Evolutionary conservation across 805 yeast species (phyloP), one percentile per base, ranked within the genome.

Genomic region (Saccharomyces kudriavzevii): DNA sequence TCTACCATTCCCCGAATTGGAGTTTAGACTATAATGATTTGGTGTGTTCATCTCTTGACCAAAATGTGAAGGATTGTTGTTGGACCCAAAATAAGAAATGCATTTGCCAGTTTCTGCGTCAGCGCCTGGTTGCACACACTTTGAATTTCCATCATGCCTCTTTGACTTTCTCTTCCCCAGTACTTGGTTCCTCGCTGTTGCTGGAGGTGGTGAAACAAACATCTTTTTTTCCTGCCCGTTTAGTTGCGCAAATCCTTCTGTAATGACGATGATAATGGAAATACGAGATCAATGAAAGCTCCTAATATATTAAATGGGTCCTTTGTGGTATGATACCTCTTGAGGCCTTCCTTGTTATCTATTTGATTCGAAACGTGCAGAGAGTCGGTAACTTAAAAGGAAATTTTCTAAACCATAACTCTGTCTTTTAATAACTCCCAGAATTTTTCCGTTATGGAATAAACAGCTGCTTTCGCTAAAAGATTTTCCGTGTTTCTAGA

Each of bases 131-230:
- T 57, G 59, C 26, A 50, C 28, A n/a, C 14, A 47, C 27, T 50
- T 54, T 48, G 46, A 28, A 30, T 46, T 50, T 6, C 14, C 48
- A 20, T 48, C 43, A 35, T 13, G 22, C 47, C 45, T 49, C 31
- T 53, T 54, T 5, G 54, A 31, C 25, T 51, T 56, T 45, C 54
- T 57, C 54, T 55, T 58, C 13, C 57, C 58, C 40, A 61, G 48
- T n/a, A 55, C 60, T 30, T 59, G 63, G 17, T 59, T 55, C 4
- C 62, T 59, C 26, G 65, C 51, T n/a, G 61, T 60, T 8, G 69
- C 67, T 20, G 70, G 69, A 22, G 69, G 68, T 24, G 69, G 70
- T 25, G 69, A 65, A 40, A 66, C 69, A 54, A 66, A 66, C 70
- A 66, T 66, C 40, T 24, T 48, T 10, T 17, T 49, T 30, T 27